phyloP scores from a whole-genome alignment of 1,139 yeast genomes.

The Taphrina communis region DNA sequence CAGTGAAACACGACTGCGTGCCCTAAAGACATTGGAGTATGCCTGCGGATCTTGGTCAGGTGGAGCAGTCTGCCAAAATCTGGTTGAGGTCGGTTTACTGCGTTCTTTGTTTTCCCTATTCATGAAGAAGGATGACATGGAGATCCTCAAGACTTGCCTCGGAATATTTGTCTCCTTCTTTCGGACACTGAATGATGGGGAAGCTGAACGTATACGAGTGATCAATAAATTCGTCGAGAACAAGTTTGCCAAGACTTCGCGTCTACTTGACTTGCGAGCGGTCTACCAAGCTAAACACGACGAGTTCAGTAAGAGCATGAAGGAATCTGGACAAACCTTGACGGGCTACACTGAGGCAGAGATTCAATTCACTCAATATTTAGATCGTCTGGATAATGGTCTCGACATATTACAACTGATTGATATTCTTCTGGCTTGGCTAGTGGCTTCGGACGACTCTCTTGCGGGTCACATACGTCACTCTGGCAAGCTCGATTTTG shows the following conservation, averaged over 20 bases:
- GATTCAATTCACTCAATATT: constrained; percentile 46
- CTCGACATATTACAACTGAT: constrained; percentile 47
- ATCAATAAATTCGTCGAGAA: constrained; percentile 49
- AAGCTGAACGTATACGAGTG: constrained; percentile 49
- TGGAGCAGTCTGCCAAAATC: constrained; percentile 46
- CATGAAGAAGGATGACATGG: constrained; percentile 44
- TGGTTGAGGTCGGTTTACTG: constrained; percentile 50
- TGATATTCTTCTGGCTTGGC: constrained; percentile 50
- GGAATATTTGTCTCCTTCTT: constrained; percentile 49
- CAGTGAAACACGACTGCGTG: constrained; percentile 45
- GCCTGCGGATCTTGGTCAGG: constrained; percentile 47
- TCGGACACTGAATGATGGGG: constrained; percentile 50
- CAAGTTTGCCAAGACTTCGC: constrained; percentile 46
- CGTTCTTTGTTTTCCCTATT: constrained; percentile 48
- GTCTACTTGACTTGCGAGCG: constrained; percentile 45
- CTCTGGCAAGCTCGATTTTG: background rate
- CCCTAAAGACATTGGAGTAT: constrained; percentile 48
- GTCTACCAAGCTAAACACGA: constrained; percentile 25
- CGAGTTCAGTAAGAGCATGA: constrained; percentile 38
- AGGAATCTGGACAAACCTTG: constrained; percentile 27
- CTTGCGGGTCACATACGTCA: background rate
- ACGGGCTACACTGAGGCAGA: constrained; percentile 44
- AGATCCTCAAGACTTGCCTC: constrained; percentile 44
- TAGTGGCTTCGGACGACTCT: constrained; percentile 48
- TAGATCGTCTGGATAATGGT: constrained; percentile 49